A percentile compares a stretch with the other conserved stretches of the same genome.
These are phyloP conservation scores for Pyricularia grisea DNA, from an alignment of 2,329 filamentous ascomycete species.

Conservation along the genomic window DNA sequence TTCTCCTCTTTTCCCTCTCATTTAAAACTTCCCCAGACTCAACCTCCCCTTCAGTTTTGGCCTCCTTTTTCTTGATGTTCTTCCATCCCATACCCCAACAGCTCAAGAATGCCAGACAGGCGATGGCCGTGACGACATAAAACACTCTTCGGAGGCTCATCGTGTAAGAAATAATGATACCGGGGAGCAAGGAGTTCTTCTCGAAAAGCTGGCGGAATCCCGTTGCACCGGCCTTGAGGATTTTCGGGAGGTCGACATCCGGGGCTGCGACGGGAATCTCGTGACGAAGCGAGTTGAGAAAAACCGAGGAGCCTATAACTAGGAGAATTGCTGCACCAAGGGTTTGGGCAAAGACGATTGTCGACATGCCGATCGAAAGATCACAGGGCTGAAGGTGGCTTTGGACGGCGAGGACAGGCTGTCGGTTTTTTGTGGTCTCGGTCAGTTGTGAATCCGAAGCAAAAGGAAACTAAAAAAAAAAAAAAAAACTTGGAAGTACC, in stretches of 20 bases:
- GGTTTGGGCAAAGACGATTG: constrained; percentile 39
- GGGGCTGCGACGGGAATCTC: constrained; percentile 6
- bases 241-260: neutral
- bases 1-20: neutral
- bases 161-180: constrained; percentile 27
- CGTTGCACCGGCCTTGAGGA: constrained; percentile 11
- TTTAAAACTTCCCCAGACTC: neutral
- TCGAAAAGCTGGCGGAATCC: constrained; percentile 22
- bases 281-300: constrained; percentile 28
- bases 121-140: constrained; percentile 25
- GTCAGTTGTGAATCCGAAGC: neutral
- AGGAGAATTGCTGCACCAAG: constrained; percentile 41
- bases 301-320: constrained; percentile 40
- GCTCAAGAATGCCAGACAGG: constrained; percentile 24
- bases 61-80: constrained; percentile 28
- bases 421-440: neutral
- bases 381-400: constrained; percentile 14
- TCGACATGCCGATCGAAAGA: constrained; percentile 17
- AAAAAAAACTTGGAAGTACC: neutral
- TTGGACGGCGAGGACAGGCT: constrained; percentile 18
- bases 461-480: neutral
- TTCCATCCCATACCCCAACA: constrained; percentile 36
- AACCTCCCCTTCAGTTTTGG: neutral
- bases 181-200: constrained; percentile 15
- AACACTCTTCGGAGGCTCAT: constrained; percentile 26